Conservation (phyloP, 768 basidiomycete species). For the Podaxis sp. region DNA sequence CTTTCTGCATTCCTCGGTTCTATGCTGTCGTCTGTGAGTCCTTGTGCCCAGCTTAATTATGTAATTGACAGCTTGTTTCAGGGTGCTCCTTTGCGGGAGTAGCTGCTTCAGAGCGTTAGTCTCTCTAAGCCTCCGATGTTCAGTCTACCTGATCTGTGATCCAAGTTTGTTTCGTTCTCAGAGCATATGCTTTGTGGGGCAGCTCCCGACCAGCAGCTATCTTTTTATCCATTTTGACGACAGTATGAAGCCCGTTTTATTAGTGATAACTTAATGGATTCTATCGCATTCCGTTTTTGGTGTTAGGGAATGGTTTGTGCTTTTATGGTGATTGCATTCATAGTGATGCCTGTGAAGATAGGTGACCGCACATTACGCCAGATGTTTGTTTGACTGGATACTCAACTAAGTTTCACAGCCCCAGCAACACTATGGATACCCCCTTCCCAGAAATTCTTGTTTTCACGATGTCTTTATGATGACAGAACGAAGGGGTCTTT, state of each 20-base stretch:
- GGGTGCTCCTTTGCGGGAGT: neutral
- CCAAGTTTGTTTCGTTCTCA: neutral
- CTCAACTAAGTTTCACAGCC: no score
- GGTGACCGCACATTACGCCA: no score
- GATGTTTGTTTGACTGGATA: no score
- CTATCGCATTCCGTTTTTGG: neutral
- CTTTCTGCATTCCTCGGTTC: neutral
- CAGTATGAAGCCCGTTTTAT: neutral
- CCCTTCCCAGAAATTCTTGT: no score
- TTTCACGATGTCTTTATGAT: no score
- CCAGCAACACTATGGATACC: no score
- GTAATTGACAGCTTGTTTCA: no score
- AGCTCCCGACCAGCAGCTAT: neutral
- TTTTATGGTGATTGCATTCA: no score
- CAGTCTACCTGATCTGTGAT: neutral
- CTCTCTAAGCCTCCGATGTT: neutral
- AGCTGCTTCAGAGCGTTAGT: neutral
- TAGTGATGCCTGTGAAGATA: no score
- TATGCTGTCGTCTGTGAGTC: neutral
- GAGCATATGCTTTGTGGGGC: neutral
- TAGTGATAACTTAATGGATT: neutral
- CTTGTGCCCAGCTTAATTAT: neutral
- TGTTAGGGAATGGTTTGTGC: no score
- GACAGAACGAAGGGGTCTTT: no score
- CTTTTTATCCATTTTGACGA: neutral